phyloP scores from a whole-genome alignment of 768 basidiomycete genomes.

The Psilocybe azurescens region DNA sequence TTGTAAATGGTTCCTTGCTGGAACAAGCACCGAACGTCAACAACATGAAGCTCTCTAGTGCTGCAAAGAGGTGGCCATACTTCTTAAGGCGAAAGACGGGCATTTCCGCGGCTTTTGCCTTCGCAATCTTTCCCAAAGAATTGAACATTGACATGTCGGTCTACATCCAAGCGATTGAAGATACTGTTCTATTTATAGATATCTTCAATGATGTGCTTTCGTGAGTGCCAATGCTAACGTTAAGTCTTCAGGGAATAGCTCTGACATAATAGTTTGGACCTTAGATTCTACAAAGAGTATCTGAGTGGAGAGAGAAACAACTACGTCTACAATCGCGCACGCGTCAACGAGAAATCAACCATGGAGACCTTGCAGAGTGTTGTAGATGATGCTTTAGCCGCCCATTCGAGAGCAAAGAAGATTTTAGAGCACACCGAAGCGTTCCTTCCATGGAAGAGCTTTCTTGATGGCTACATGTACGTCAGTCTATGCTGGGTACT shows the following conservation, averaged over 20 bases:
- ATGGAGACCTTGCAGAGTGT: conserved; percentile 3
- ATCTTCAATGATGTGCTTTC: conserved; percentile 10
- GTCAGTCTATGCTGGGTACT: background rate
- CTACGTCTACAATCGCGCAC: conserved; percentile 9
- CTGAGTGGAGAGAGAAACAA: conserved; percentile 14
- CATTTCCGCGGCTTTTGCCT: background rate
- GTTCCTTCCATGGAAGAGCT: background rate
- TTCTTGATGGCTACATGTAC: background rate
- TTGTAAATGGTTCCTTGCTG: conserved; percentile 2
- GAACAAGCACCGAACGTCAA: background rate
- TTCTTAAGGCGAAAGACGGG: conserved; percentile 6
- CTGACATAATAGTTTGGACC: background rate
- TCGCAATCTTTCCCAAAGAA: conserved; percentile 4
- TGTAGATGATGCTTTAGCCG: conserved; percentile 1
- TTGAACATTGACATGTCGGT: background rate
- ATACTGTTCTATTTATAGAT: background rate
- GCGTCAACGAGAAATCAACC: background rate
- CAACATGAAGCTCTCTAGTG: conserved; percentile 1
- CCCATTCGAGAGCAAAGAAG: background rate
- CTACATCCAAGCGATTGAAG: conserved; percentile 8
- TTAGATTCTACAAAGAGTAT: conserved; percentile 14
- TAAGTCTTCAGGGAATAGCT: background rate
- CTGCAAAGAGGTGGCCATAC: conserved; percentile 4
- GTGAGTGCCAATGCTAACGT: background rate
- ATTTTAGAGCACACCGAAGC: background rate